Conservation (phyloP, 2,329 filamentous ascomycete genomes). For the Stagonosporopsis chrysanthemi region DNA sequence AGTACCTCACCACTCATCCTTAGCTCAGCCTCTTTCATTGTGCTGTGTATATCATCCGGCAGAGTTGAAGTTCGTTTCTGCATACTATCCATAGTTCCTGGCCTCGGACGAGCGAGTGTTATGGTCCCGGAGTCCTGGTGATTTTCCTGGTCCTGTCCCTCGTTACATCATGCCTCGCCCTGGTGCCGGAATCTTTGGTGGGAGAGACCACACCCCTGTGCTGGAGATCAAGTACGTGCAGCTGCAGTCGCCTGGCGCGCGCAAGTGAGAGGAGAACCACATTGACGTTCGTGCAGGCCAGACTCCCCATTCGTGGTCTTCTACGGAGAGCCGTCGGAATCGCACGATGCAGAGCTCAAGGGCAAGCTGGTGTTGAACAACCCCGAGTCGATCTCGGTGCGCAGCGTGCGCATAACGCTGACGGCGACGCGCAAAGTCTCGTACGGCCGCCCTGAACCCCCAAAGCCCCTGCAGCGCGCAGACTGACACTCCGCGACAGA, state of each 20-base stretch:
- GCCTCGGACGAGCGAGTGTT: constrained; percentile 7
- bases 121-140: constrained; percentile 2
- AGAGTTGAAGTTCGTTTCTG: neutral
- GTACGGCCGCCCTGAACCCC: constrained; percentile 36
- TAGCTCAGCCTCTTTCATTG: constrained; percentile 4
- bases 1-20: constrained; percentile 5
- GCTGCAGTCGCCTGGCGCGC: constrained; percentile 9
- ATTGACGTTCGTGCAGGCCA: constrained; percentile 42
- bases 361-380: constrained; percentile 57
- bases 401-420: constrained; percentile 56
- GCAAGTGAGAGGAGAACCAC: constrained; percentile 1
- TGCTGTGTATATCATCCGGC: neutral
- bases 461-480: neutral
- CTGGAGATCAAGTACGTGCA: constrained; percentile 55
- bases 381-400: constrained; percentile 57
- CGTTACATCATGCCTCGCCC: constrained; percentile 42
- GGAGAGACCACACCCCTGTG: constrained; percentile 39
- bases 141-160: constrained; percentile 21
- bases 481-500: constrained; percentile 33
- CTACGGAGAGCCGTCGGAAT: constrained; percentile 57
- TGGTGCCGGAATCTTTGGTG: constrained; percentile 46
- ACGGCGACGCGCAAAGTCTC: constrained; percentile 58
- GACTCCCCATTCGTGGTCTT: constrained; percentile 59
- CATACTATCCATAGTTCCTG: neutral
- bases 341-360: constrained; percentile 54